Percentiles rank a stretch among this genome's conserved stretches.
Conservation (phyloP, 2,329 filamentous ascomycete species). For the Colletotrichum sp. region DNA sequence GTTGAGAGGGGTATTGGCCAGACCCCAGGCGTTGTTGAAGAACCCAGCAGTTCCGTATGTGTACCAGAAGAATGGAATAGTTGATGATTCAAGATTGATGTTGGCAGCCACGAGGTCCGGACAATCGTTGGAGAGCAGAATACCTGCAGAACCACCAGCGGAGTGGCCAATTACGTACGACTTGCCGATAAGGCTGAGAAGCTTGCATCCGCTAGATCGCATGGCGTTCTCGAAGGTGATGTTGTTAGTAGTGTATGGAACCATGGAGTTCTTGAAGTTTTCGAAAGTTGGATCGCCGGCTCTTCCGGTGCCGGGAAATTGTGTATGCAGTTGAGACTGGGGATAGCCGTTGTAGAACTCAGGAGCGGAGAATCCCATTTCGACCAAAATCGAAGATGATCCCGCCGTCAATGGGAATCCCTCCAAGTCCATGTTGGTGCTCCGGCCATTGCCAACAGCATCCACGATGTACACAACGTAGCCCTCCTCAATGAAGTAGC, state of each 20-base stretch:
- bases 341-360: slow-evolving; percentile 25
- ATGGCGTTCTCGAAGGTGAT: slow-evolving; percentile 31
- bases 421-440: slow-evolving; percentile 28
- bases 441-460: slow-evolving; percentile 44
- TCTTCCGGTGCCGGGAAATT: slow-evolving; percentile 40
- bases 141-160: slow-evolving; percentile 20
- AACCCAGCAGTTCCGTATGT: slow-evolving; percentile 4
- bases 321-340: slow-evolving; percentile 34
- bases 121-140: slow-evolving; percentile 30
- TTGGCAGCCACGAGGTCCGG: slow-evolving; percentile 27
- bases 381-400: slow-evolving; percentile 21
- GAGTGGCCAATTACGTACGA: slow-evolving; percentile 35
- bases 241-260: slow-evolving; percentile 31
- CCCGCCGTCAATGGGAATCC: slow-evolving; percentile 21
- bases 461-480: slow-evolving; percentile 50
- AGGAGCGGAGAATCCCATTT: slow-evolving; percentile 37
- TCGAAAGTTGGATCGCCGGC: slow-evolving; percentile 32
- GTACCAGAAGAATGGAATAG: slow-evolving; percentile 30
- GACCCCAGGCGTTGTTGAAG: slow-evolving; percentile 37
- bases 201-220: slow-evolving; percentile 30
- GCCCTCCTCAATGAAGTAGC: slow-evolving; percentile 44
- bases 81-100: slow-evolving; percentile 30
- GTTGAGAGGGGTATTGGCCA: slow-evolving; percentile 45
- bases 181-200: slow-evolving; percentile 32
- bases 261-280: slow-evolving; percentile 31